Conservation (phyloP, 306 rosid species). For the Luffa aegyptiaca region DNA sequence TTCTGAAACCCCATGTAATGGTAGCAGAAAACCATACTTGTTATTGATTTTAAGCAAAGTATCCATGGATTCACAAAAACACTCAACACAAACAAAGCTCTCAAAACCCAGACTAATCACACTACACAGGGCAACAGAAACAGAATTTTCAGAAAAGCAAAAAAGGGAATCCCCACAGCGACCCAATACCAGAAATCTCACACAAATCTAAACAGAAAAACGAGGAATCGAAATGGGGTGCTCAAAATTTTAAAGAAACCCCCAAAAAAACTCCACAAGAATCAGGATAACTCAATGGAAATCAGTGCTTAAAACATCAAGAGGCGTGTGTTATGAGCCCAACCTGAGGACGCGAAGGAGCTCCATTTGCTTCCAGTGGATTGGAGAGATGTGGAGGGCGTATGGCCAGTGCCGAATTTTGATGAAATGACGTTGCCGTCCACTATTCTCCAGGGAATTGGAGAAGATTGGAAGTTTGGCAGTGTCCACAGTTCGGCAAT, state of each 20-base stretch:
- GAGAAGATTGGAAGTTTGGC: neutral
- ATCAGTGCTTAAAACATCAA: neutral
- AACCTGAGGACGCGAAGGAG: constrained; percentile 10
- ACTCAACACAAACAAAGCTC: constrained; percentile 11
- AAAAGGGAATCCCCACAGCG: neutral
- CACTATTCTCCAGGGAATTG: neutral
- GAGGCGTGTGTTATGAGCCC: constrained; percentile 16
- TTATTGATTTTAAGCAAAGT: constrained; percentile 85
- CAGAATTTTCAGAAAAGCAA: neutral
- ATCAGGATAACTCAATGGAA: constrained; percentile 2
- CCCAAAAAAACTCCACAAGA: neutral
- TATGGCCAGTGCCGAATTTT: constrained; percentile 23
- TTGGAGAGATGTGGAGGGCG: constrained; percentile 30
- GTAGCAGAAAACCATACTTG: constrained; percentile 69
- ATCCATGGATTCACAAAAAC: constrained; percentile 39
- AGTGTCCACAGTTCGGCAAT: neutral
- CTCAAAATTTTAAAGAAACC: neutral
- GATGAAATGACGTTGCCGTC: neutral
- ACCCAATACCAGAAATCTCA: constrained; percentile 11
- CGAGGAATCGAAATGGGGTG: neutral
- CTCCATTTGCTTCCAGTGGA: constrained; percentile 13
- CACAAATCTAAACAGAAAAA: neutral
- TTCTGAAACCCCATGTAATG: constrained; percentile 68
- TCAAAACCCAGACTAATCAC: constrained; percentile 10
- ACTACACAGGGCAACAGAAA: neutral